Base-by-base conservation (phyloP, 2,329 filamentous ascomycete genomes). In the Colletotrichum gloeosporioides region DNA sequence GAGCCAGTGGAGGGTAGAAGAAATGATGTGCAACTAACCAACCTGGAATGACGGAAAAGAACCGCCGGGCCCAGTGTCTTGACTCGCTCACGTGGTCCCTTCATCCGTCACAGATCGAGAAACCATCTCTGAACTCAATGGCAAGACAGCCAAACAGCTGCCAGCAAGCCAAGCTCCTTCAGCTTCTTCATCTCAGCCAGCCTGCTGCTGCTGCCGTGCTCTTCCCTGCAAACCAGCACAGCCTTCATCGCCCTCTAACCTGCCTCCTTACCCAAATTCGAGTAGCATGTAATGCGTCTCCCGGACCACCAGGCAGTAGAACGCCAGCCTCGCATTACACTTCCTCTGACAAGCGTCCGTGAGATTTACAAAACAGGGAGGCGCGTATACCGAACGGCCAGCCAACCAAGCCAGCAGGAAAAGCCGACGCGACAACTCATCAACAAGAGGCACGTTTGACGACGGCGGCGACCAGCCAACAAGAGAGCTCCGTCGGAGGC, bases 41-140 rank as follows among this genome's bases (percentile, higher is more conserved):
- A 49, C 49, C 29, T 63, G 44, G 29, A 57, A 69, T 44, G 31
- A 15, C 67, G 36, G 59, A 55, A 65, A 36, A 73, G 64, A 44
- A n/a, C 70, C 53, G 55, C 31, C 69, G 64, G 49, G 44, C 31
- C 65, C 27, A 22, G 32, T 62, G 68, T 70, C 74, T 74, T 76
- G 74, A 76, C 74, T 76, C 70, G 74, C 53, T 76, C 70, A 65
- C 74, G 59, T 74, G 63, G 74, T 32, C 31, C 59, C 59, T 63
- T 69, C 71, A 39, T 69, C 64, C 31, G 65, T 44, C 49, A 31
- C 57, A 70, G 71, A 69, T 63, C 70, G 22, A 44, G 39, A 67
- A 59, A 68, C n/a, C 55, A 32, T 63, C 39, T 61, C 22, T 32
- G 16, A 73, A 73, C 44, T 64, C 49, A 65, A 73, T 69, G 57